Evolutionary conservation across 2,329 filamentous ascomycete genomes (phyloP).

Genomic region (Allantophomopsis lycopodina): DNA sequence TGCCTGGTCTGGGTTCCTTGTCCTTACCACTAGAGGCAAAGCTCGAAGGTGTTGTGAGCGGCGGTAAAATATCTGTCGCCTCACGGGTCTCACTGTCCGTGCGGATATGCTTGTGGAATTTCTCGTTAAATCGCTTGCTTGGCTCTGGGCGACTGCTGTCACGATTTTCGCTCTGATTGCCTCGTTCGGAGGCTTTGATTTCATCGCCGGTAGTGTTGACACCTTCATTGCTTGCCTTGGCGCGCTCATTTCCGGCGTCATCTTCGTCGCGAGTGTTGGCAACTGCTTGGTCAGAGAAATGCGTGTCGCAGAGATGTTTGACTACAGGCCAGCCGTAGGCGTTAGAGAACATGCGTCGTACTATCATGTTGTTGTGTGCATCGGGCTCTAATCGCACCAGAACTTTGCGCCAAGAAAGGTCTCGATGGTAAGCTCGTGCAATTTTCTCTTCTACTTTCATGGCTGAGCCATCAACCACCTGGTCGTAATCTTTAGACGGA

Average conservation of each 20-base stretch:
- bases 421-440: constrained; percentile 83
- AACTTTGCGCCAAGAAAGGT: constrained; percentile 91
- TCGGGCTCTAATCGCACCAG: constrained; percentile 91
- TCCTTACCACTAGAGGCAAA: background rate
- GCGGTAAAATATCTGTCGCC: constrained; percentile 21
- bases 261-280: constrained; percentile 54
- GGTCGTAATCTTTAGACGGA: constrained; percentile 28
- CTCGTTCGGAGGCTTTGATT: constrained; percentile 25
- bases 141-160: constrained; percentile 8
- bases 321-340: constrained; percentile 96
- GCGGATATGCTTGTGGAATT: constrained; percentile 19
- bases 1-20: constrained; percentile 1
- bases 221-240: constrained; percentile 40
- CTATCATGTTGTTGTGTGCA: constrained; percentile 96
- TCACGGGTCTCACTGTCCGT: constrained; percentile 33
- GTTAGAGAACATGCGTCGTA: constrained; percentile 91
- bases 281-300: constrained; percentile 67
- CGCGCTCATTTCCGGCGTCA: constrained; percentile 54
- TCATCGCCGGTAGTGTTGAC: constrained; percentile 54
- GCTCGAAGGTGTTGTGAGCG: constrained; percentile 8
- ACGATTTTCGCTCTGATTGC: background rate
- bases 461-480: constrained; percentile 42
- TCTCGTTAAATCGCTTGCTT: constrained; percentile 4
- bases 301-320: constrained; percentile 86
- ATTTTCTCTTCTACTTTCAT: constrained; percentile 98